Conservation (phyloP, 108 stramenopile genomes). For the Cyclotella distinguenda region DNA sequence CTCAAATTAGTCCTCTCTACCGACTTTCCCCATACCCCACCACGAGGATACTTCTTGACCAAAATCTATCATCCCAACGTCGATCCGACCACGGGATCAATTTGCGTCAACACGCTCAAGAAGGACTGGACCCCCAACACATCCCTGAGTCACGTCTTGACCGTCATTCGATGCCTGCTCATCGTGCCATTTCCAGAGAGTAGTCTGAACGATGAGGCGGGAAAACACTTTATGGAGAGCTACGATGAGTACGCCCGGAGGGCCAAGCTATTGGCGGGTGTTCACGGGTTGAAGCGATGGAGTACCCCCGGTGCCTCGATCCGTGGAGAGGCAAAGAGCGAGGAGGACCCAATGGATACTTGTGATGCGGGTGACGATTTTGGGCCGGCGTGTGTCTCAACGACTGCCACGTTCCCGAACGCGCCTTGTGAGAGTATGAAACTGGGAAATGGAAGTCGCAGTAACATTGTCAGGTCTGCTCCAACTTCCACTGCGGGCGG, state of each 20-base stretch:
- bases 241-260: constrained; percentile 96
- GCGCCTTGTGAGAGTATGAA: constrained; percentile 3
- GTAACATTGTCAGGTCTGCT: constrained; percentile 27
- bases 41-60: constrained; percentile 96
- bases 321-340: not conserved
- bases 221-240: constrained; percentile 97
- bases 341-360: constrained; percentile 3
- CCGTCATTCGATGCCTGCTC: constrained; percentile 96
- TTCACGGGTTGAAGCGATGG: constrained; percentile 78
- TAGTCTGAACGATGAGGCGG: constrained; percentile 98
- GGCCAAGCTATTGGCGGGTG: constrained; percentile 90
- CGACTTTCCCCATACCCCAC: constrained; percentile 91
- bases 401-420: not conserved
- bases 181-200: constrained; percentile 99
- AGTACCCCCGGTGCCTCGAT: not conserved
- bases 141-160: constrained; percentile 91
- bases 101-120: constrained; percentile 99
- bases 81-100: constrained; percentile 90
- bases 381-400: not conserved
- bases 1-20: constrained; percentile 88
- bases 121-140: constrained; percentile 92
- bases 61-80: constrained; percentile 99
- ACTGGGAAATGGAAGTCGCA: constrained; percentile 24
- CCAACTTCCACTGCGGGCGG: not conserved
- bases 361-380: constrained; percentile 9